phyloP scores from a whole-genome alignment of 176 grass and related monocot genomes.

The Alopecurus myosuroides region DNA sequence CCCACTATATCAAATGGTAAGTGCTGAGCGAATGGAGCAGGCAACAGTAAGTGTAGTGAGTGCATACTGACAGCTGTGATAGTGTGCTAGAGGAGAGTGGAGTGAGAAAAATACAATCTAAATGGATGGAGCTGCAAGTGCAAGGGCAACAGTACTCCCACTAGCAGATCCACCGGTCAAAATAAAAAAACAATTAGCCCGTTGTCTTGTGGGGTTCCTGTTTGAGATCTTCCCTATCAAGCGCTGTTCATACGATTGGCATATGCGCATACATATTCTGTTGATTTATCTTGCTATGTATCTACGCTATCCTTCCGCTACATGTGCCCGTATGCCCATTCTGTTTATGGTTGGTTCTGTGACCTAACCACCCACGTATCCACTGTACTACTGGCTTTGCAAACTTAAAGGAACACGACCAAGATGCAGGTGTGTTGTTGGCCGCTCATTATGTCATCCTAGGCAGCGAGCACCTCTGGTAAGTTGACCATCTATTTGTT shows the following conservation, averaged over 20 bases:
- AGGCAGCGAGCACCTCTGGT: slow-evolving; percentile 42
- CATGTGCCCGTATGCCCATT: slow-evolving; percentile 10
- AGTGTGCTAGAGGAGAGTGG: slow-evolving; percentile 32
- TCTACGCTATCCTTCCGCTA: slow-evolving; percentile 9
- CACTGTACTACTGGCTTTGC: slow-evolving; percentile 22
- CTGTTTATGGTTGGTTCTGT: slow-evolving; percentile 29
- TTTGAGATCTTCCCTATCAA: slow-evolving; percentile 55
- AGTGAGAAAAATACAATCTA: slow-evolving; percentile 29
- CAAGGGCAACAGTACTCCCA: slow-evolving; percentile 40
- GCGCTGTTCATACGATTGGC: slow-evolving; percentile 24
- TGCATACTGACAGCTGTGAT: slow-evolving; percentile 35
- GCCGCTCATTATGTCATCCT: slow-evolving; percentile 60
- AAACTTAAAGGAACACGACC: slow-evolving; percentile 26
- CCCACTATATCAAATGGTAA: slow-evolving; percentile 22
- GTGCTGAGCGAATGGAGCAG: slow-evolving; percentile 28
- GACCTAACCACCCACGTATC: slow-evolving; percentile 37
- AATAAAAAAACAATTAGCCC: slow-evolving; percentile 25
- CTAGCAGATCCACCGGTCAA: slow-evolving; percentile 20
- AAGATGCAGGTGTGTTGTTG: slow-evolving; percentile 41
- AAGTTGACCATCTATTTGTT: slow-evolving; percentile 48
- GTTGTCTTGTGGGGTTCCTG: slow-evolving; percentile 27
- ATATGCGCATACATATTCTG: slow-evolving; percentile 28
- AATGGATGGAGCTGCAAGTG: slow-evolving; percentile 46
- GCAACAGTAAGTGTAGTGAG: slow-evolving; percentile 30
- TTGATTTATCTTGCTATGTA: slow-evolving; percentile 34